Evolutionary conservation across 2,329 filamentous ascomycete genomes (phyloP).

Genomic region (Diaporthe helianthi): DNA sequence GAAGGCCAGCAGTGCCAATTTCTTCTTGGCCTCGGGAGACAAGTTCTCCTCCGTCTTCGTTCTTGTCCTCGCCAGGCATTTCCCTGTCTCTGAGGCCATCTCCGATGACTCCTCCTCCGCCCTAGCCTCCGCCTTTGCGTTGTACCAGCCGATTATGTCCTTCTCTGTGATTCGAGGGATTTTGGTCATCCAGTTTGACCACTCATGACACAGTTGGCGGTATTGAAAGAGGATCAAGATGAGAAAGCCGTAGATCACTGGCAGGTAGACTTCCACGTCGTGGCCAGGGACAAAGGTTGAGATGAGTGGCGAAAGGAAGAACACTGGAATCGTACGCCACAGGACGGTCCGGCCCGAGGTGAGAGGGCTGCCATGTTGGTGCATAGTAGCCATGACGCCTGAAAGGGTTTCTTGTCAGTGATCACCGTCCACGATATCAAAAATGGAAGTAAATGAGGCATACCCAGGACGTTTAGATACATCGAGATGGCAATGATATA

Average conservation of each 20-base stretch:
- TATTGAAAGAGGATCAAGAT: constrained; percentile 58
- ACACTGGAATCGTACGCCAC: constrained; percentile 60
- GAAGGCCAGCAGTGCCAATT: constrained; percentile 41
- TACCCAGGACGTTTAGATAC: constrained; percentile 64
- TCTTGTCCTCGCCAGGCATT: background rate
- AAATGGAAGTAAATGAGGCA: constrained; percentile 43
- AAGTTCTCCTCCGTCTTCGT: constrained; percentile 36
- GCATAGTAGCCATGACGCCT: constrained; percentile 55
- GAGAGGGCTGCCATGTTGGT: constrained; percentile 61
- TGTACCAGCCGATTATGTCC: constrained; percentile 59
- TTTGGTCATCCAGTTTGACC: constrained; percentile 64
- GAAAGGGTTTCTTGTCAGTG: constrained; percentile 18
- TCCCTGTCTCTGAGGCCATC: constrained; percentile 16
- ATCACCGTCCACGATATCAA: constrained; percentile 37
- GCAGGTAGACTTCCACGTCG: constrained; percentile 63
- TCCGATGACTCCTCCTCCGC: constrained; percentile 6
- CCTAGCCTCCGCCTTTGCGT: constrained; percentile 40
- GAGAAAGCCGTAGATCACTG: constrained; percentile 61
- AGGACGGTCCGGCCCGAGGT: constrained; percentile 64
- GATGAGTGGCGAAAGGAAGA: constrained; percentile 63
- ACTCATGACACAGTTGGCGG: constrained; percentile 60
- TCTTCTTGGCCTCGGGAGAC: constrained; percentile 35
- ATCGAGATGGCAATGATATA: constrained; percentile 65
- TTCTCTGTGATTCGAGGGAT: constrained; percentile 56
- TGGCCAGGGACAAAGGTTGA: constrained; percentile 59